These are phyloP conservation scores for Rhytidiadelphus loreus DNA, from an alignment of 225 moss, liverwort and hornwort genomes.

Conservation along the genomic window DNA sequence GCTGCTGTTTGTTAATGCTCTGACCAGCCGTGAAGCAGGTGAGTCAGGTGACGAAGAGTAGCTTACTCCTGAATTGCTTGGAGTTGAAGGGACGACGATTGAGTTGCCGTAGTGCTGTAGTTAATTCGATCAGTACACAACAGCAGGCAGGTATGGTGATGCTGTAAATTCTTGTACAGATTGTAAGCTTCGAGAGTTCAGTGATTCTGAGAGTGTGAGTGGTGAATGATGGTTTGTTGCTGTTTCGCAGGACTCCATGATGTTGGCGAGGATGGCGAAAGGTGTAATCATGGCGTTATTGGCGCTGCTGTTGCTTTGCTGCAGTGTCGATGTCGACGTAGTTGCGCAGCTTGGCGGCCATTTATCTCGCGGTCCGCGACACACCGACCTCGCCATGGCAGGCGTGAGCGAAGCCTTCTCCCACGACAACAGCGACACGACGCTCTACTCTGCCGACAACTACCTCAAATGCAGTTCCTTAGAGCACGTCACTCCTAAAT, in stretches of 20 bases:
- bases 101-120: background rate
- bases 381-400: background rate
- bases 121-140: background rate
- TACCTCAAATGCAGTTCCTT: conserved; percentile 25
- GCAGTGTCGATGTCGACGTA: background rate
- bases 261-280: background rate
- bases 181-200: background rate
- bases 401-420: conserved; percentile 13
- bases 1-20: background rate
- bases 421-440: background rate
- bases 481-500: background rate
- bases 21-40: background rate
- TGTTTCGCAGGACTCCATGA: background rate
- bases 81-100: background rate
- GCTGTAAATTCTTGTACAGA: background rate
- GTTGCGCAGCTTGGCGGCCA: background rate
- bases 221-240: background rate
- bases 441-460: conserved; percentile 5
- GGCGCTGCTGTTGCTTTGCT: background rate
- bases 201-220: background rate
- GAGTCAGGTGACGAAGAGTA: background rate
- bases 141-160: background rate
- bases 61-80: background rate
- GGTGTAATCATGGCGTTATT: background rate
- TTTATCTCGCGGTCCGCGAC: background rate